Percentiles rank a stretch among this genome's conserved stretches.
These are phyloP conservation scores for Blastocystis sp. DNA, from an alignment of 352 stramenopile genomes.

Conservation along the genomic window DNA sequence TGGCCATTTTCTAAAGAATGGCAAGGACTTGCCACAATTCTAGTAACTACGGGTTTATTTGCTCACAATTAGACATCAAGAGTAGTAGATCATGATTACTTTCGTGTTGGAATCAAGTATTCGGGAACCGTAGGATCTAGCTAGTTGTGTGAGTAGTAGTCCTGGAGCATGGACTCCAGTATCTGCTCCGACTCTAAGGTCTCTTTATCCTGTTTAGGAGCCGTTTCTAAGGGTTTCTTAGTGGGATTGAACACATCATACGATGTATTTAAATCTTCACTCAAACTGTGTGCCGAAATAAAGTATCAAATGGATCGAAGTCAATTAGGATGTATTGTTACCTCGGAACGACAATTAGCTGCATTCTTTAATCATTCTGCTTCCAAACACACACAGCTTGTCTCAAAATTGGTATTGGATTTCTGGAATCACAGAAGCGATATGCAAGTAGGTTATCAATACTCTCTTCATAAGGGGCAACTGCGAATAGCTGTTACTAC, in stretches of 20 bases:
- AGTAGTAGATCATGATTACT: background rate
- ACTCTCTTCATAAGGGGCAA: background rate
- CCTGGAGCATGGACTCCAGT: background rate
- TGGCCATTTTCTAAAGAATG: background rate
- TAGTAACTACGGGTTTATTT: background rate
- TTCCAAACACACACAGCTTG: background rate
- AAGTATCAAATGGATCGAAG: background rate
- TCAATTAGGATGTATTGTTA: background rate
- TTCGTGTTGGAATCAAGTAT: background rate
- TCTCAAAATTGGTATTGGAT: conserved; percentile 16
- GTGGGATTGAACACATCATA: background rate
- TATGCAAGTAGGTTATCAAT: conserved; percentile 8
- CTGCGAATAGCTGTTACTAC: background rate
- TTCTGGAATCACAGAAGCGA: background rate
- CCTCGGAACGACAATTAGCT: background rate
- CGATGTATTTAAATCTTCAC: background rate
- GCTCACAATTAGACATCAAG: background rate
- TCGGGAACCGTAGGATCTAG: background rate
- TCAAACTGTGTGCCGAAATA: background rate
- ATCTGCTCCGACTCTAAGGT: background rate
- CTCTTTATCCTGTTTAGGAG: background rate
- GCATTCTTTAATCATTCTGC: background rate
- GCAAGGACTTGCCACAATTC: background rate
- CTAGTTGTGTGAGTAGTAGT: background rate
- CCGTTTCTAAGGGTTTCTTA: background rate